A percentile compares a stretch with the other conserved stretches of the same genome.
These are phyloP conservation scores for Daedaleopsis nitida DNA, from an alignment of 768 basidiomycete genomes.

Conservation along the genomic window DNA sequence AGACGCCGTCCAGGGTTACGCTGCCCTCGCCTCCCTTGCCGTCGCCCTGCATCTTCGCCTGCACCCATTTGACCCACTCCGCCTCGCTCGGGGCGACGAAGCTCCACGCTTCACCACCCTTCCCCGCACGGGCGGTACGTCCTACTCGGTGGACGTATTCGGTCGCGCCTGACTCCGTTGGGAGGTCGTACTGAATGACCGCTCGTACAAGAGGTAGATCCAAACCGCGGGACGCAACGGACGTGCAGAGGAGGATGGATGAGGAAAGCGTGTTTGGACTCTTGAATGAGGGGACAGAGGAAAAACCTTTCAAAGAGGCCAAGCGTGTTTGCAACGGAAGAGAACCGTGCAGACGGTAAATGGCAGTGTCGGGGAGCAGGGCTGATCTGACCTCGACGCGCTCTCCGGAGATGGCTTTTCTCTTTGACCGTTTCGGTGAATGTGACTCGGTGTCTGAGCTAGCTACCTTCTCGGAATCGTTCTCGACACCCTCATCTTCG, in stretches of 20 bases:
- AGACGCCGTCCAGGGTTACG: conserved; percentile 58
- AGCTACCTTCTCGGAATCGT: not conserved
- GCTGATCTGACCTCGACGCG: conserved; percentile 63
- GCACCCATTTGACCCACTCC: conserved; percentile 91
- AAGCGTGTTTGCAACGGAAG: conserved; percentile 80
- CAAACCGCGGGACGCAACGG: conserved; percentile 97
- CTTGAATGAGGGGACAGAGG: conserved; percentile 42
- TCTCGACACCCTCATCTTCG: conserved; percentile 7
- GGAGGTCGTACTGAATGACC: conserved; percentile 95
- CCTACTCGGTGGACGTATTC: conserved; percentile 98
- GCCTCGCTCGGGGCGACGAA: conserved; percentile 86
- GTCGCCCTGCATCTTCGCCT: conserved; percentile 73
- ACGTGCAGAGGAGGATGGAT: conserved; percentile 90
- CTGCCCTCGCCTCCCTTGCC: conserved; percentile 22
- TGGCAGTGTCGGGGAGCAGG: conserved; percentile 76
- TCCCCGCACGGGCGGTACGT: conserved; percentile 94
- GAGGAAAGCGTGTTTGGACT: conserved; percentile 30
- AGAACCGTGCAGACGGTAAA: conserved; percentile 93
- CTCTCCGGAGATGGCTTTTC: conserved; percentile 34
- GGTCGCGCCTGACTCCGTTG: conserved; percentile 93
- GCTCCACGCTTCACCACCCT: conserved; percentile 94
- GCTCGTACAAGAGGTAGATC: conserved; percentile 93
- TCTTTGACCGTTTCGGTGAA: conserved; percentile 20
- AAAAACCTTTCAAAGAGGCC: conserved; percentile 82
- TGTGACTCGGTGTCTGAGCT: conserved; percentile 27